Evolutionary conservation across 345 rosid genomes (phyloP).

Genomic region (Populus simonii): DNA sequence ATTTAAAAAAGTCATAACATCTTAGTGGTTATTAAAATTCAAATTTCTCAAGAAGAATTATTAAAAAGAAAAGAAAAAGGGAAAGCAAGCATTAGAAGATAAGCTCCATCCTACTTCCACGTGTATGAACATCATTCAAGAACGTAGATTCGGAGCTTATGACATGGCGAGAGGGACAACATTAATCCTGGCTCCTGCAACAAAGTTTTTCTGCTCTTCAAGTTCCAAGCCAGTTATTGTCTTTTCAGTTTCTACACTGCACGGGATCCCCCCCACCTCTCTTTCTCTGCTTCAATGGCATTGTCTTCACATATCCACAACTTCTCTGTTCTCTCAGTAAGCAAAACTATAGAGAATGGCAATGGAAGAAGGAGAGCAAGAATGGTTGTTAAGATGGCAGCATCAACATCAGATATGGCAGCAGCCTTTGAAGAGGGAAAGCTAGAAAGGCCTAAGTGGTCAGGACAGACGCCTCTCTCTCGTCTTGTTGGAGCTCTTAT

Average conservation of each 20-base stretch:
- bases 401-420: conserved; percentile 13
- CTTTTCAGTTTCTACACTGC: too few relatives aligned
- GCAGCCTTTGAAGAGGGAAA: conserved; percentile 45
- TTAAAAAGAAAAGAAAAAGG: too few relatives aligned
- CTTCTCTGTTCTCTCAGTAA: conserved; percentile 15
- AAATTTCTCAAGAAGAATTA: too few relatives aligned
- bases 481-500: conserved; percentile 51
- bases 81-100: not conserved
- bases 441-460: conserved; percentile 60
- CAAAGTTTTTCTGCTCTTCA: too few relatives aligned
- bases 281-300: conserved; percentile 27
- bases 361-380: conserved; percentile 6
- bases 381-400: conserved; percentile 22
- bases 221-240: too few relatives aligned
- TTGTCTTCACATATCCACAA: conserved; percentile 28
- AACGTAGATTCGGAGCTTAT: not conserved
- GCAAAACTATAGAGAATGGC: conserved; percentile 4
- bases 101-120: not conserved
- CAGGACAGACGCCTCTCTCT: conserved; percentile 58
- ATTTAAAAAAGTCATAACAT: too few relatives aligned
- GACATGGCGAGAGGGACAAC: not conserved
- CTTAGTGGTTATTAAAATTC: too few relatives aligned
- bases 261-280: too few relatives aligned
- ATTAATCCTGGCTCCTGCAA: not conserved
- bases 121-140: not conserved